These are phyloP conservation scores for Camelina neglecta DNA, from an alignment of 345 rosid genomes.

Conservation along the genomic window DNA sequence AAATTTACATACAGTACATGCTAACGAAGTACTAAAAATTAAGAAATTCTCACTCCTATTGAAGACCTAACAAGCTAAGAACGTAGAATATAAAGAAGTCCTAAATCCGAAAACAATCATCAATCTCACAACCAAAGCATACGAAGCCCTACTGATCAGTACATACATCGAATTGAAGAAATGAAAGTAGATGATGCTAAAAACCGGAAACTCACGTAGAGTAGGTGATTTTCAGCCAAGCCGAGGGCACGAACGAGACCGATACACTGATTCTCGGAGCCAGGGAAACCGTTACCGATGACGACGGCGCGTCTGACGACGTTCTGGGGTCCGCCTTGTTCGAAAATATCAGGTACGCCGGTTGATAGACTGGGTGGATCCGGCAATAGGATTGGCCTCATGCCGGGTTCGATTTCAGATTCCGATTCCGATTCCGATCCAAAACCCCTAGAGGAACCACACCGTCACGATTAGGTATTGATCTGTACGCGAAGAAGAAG, in stretches of 20 bases:
- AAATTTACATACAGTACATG: neutral
- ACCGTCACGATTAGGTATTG: neutral
- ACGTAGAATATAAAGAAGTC: neutral
- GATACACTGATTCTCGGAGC: conserved; percentile 90
- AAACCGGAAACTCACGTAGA: conserved; percentile 60
- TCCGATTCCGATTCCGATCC: neutral
- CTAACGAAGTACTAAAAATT: neutral
- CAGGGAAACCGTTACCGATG: conserved; percentile 82
- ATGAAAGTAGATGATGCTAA: too few relatives aligned
- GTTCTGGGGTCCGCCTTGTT: conserved; percentile 68
- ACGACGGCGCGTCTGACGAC: conserved; percentile 88
- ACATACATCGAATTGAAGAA: too few relatives aligned
- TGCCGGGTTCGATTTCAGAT: conserved; percentile 39
- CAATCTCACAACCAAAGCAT: conserved; percentile 3
- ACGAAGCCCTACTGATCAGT: too few relatives aligned
- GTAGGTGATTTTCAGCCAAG: conserved; percentile 61
- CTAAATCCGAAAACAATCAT: neutral
- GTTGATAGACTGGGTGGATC: conserved; percentile 71
- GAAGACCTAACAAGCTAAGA: neutral
- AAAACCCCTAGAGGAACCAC: conserved; percentile 38
- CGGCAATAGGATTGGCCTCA: conserved; percentile 91
- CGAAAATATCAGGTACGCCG: conserved; percentile 94
- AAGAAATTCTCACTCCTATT: neutral
- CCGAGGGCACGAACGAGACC: conserved; percentile 93
- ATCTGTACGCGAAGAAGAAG: neutral